These are phyloP conservation scores for Barnettozyma populi DNA, from an alignment of 805 yeast genomes.

Conservation along the genomic window DNA sequence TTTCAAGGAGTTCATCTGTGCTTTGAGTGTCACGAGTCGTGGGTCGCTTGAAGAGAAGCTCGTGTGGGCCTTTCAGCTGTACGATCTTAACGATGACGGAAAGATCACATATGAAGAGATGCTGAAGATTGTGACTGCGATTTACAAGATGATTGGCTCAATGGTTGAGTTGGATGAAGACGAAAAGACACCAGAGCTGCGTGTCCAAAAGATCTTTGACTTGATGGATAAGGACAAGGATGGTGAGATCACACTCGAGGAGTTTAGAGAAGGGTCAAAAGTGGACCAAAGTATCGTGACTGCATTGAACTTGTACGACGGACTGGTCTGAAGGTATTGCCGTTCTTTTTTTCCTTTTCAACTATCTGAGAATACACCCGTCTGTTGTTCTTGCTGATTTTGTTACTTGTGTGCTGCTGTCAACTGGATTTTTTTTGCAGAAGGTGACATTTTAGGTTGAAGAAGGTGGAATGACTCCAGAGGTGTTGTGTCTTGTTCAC, in stretches of 20 bases:
- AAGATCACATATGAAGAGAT: slow-evolving; percentile 71
- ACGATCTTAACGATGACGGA: slow-evolving; percentile 81
- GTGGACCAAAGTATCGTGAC: slow-evolving; percentile 70
- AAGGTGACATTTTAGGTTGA: too few species aligned
- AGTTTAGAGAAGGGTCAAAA: slow-evolving; percentile 76
- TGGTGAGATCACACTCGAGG: slow-evolving; percentile 70
- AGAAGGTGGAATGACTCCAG: too few species aligned
- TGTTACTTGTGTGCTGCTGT: background rate
- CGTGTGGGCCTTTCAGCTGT: slow-evolving; percentile 83
- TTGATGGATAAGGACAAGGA: slow-evolving; percentile 66
- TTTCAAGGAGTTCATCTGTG: slow-evolving; percentile 88
- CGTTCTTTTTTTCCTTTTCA: background rate
- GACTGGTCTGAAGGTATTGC: slow-evolving; percentile 46
- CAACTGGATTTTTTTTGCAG: background rate
- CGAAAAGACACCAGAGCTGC: slow-evolving; percentile 84
- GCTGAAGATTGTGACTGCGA: slow-evolving; percentile 71
- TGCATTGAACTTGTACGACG: slow-evolving; percentile 77
- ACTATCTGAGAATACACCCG: too few species aligned
- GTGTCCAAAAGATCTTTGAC: slow-evolving; percentile 77
- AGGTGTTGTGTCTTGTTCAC: too few species aligned
- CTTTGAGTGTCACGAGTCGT: slow-evolving; percentile 79
- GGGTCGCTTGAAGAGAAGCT: slow-evolving; percentile 82
- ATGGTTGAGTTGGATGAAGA: slow-evolving; percentile 87
- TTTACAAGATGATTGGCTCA: slow-evolving; percentile 92
- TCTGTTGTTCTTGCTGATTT: too few species aligned